Percentiles rank a stretch among this genome's conserved stretches.
Conservation (phyloP, 768 basidiomycete species). For the Pleurotus salmoneostramineus region DNA sequence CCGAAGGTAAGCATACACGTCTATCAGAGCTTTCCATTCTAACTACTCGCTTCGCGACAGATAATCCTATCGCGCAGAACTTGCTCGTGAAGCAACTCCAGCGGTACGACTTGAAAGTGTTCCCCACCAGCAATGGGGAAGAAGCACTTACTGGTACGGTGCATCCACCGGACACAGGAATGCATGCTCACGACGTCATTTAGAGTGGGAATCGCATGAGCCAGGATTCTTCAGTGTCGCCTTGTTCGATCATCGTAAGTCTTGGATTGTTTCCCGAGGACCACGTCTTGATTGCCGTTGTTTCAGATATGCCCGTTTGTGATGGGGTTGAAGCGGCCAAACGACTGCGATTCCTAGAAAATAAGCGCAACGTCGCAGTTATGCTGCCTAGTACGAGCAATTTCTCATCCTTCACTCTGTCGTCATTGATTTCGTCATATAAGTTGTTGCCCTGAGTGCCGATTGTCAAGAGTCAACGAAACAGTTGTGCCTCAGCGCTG, state of each 20-base stretch:
- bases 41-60: constrained; percentile 24
- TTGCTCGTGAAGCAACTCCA: constrained; percentile 66
- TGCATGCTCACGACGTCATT: too few species aligned
- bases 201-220: constrained; percentile 66
- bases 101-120: constrained; percentile 54
- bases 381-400: constrained; percentile 50
- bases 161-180: neutral
- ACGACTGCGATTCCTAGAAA: constrained; percentile 55
- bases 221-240: constrained; percentile 70
- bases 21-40: constrained; percentile 1
- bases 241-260: constrained; percentile 71
- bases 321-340: constrained; percentile 77
- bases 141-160: constrained; percentile 55
- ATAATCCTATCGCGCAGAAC: constrained; percentile 69
- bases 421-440: constrained; percentile 1
- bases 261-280: neutral
- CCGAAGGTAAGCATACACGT: constrained; percentile 48
- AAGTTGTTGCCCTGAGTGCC: constrained; percentile 71
- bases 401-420: neutral
- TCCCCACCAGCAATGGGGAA: constrained; percentile 62
- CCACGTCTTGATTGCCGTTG: neutral
- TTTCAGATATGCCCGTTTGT: constrained; percentile 73
- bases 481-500: constrained; percentile 70
- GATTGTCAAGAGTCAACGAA: constrained; percentile 78
- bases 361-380: constrained; percentile 44